phyloP scores from a whole-genome alignment of 768 basidiomycete genomes.

The Cystoderma amianthinum region DNA sequence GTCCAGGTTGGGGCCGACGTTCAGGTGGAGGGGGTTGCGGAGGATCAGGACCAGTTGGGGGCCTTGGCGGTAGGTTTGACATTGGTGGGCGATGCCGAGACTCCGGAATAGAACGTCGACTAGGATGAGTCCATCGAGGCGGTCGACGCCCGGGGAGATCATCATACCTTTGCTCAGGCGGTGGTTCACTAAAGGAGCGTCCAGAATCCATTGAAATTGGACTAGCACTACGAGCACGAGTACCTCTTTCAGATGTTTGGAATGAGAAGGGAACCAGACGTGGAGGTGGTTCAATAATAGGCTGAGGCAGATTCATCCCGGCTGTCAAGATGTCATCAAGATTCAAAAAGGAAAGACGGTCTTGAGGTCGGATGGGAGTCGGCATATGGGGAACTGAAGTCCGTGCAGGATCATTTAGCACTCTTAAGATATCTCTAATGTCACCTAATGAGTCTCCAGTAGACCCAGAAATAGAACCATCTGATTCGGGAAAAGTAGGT shows the following conservation, averaged over 20 bases:
- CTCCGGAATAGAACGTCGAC: background rate
- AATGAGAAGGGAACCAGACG: slow-evolving; percentile 47
- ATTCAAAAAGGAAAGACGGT: slow-evolving; percentile 15
- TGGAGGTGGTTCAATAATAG: slow-evolving; percentile 41
- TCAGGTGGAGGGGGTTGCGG: background rate
- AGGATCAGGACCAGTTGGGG: background rate
- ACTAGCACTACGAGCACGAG: slow-evolving; percentile 27
- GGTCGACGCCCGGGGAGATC: slow-evolving; percentile 3
- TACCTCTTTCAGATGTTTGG: slow-evolving; percentile 33
- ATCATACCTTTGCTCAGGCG: slow-evolving; percentile 5
- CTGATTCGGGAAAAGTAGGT: slow-evolving; percentile 14
- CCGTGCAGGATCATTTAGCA: background rate
- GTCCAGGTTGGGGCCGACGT: background rate
- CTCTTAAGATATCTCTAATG: slow-evolving; percentile 9
- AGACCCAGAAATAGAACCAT: slow-evolving; percentile 19
- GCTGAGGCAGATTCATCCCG: slow-evolving; percentile 28
- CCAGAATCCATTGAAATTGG: slow-evolving; percentile 22
- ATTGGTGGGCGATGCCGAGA: background rate
- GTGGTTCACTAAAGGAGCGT: slow-evolving; percentile 21
- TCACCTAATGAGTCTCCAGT: slow-evolving; percentile 19
- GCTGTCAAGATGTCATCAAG: slow-evolving; percentile 55
- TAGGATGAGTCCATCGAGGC: slow-evolving; percentile 1
- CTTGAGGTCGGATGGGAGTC: slow-evolving; percentile 25
- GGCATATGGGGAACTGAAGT: slow-evolving; percentile 22
- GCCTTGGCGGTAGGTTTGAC: background rate